Evolutionary conservation across 1,284 basidiomycete genomes (phyloP), one percentile per base, ranked within the genome.

Genomic region (Phlebopus sp.): DNA sequence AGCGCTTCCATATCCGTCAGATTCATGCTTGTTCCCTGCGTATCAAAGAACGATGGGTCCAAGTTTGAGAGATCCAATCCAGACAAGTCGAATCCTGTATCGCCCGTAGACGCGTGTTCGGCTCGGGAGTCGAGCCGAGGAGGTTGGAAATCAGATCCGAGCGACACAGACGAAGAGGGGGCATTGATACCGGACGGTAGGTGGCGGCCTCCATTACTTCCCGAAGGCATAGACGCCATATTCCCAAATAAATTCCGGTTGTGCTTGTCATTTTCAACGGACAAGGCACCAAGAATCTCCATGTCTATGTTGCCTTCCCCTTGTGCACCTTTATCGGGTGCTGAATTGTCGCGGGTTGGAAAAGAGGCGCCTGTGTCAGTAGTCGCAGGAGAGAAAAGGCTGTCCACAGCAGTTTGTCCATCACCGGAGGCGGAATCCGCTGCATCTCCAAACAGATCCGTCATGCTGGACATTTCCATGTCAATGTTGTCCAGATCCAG

Each of bases 401-500:
- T 69, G 38, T 76, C 73, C 47, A 67, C 58, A 2, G 55, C 52
- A 9, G 60, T 53, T 29, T 60, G 66, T 14, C 62, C 57, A 37
- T 69, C 65, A 32, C 61, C 57, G 13, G 70, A 54, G 19, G 57
- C 54, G 14, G 71, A 47, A 37, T 72, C 72, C 7, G 60, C 55
- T 11, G 62, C 53, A 47, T 77, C 74, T 9, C 77, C 76, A 55
- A 83, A 84, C 10, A 82, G 60, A 55, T 76, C 73, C 17, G 71
- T 69, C 73, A 80, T 78, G 41, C 60, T 67, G 18, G 71, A 63
- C 68, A 77, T 77, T 55, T 82, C 79, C 47, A 85, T 79, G 48
- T 86, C 82, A 64, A 87, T 80, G 46, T 57, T 54, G 37, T 88
- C 86, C 39, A 89, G 58, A 60, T 90, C 86, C 11, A 90, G 73